phyloP scores from a whole-genome alignment of 2,329 filamentous ascomycete genomes.

The Botrytis paeoniae region DNA sequence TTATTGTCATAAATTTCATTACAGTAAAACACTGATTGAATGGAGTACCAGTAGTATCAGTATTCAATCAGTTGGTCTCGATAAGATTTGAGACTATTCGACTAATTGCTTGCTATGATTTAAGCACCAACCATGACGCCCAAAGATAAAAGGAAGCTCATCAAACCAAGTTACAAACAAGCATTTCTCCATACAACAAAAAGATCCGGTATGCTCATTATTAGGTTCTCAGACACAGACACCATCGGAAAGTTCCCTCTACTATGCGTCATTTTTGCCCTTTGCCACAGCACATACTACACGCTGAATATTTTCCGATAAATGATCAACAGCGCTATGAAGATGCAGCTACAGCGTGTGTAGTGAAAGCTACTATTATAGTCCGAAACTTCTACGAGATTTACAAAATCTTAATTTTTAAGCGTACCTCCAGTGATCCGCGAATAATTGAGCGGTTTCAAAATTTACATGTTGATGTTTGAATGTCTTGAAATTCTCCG shows the following conservation, averaged over 20 bases:
- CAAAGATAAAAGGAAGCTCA: background rate
- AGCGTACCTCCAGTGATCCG: background rate
- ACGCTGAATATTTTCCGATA: background rate
- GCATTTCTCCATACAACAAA: background rate
- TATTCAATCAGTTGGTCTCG: background rate
- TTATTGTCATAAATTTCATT: background rate
- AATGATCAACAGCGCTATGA: background rate
- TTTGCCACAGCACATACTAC: background rate
- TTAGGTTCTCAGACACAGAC: background rate
- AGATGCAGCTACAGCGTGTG: background rate
- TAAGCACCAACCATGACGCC: background rate
- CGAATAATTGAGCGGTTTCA: background rate
- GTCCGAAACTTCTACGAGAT: background rate
- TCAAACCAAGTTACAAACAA: background rate
- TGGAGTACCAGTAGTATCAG: background rate
- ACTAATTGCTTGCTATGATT: background rate
- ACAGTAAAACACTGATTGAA: background rate
- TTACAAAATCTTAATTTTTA: background rate
- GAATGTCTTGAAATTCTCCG: background rate
- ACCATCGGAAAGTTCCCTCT: background rate
- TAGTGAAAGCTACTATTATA: background rate
- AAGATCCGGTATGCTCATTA: background rate
- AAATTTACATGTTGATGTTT: background rate
- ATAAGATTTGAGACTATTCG: background rate
- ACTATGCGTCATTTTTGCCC: background rate